Percentiles rank a stretch among this genome's conserved stretches.
These are phyloP conservation scores for Cryptosporidium canis DNA, from an alignment of 169 alveolate species.

Conservation along the genomic window DNA sequence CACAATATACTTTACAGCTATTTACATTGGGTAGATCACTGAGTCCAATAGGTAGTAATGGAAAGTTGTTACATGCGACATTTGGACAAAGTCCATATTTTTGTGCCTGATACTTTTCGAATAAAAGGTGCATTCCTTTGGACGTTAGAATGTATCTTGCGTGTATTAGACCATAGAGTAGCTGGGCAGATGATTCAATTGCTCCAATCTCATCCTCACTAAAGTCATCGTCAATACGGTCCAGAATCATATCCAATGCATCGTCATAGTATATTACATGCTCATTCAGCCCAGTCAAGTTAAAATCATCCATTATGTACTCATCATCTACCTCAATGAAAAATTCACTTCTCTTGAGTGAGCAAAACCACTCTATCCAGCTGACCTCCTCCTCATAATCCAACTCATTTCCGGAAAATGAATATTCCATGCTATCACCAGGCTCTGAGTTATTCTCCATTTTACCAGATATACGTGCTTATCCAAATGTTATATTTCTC, in stretches of 20 bases:
- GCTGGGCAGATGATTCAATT: constrained; percentile 86
- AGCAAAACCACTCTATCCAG: constrained; percentile 97
- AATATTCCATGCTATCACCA: constrained; percentile 69
- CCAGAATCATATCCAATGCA: constrained; percentile 88
- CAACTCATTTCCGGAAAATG: constrained; percentile 70
- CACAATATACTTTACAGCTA: constrained; percentile 91
- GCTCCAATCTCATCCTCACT: constrained; percentile 84
- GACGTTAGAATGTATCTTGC: constrained; percentile 89
- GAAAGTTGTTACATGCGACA: constrained; percentile 85
- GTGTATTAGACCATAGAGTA: constrained; percentile 91
- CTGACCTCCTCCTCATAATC: constrained; percentile 83
- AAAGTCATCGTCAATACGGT: constrained; percentile 84
- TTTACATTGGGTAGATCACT: constrained; percentile 87
- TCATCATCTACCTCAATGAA: constrained; percentile 94
- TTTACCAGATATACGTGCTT: neutral
- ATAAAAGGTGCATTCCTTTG: constrained; percentile 89
- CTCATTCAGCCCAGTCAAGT: constrained; percentile 87
- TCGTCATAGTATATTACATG: constrained; percentile 86
- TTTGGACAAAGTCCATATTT: constrained; percentile 90
- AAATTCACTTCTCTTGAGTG: constrained; percentile 91
- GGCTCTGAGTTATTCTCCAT: constrained; percentile 61
- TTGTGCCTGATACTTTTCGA: constrained; percentile 85
- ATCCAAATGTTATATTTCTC: neutral
- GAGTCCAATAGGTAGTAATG: constrained; percentile 90
- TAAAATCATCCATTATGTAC: constrained; percentile 92